A percentile compares a stretch with the other conserved stretches of the same genome.
These are phyloP conservation scores for Alternaria longipes DNA, from an alignment of 2,329 filamentous ascomycete species.

Conservation along the genomic window DNA sequence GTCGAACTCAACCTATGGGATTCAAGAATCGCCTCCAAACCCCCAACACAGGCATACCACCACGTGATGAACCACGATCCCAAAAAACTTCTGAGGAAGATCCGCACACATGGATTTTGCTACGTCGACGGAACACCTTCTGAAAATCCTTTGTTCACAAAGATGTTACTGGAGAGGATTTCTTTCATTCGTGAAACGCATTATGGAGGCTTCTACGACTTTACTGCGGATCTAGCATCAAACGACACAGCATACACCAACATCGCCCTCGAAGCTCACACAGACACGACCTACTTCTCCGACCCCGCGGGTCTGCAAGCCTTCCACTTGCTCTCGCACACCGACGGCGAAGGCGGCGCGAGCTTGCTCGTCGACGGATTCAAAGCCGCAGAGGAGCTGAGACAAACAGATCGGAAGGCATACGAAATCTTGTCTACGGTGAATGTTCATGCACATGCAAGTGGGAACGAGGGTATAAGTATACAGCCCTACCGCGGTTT, in stretches of 20 bases:
- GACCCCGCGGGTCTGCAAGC: conserved; percentile 91
- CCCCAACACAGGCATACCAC: conserved; percentile 58
- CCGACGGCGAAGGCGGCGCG: conserved; percentile 73
- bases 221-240: conserved; percentile 84
- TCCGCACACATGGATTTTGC: conserved; percentile 76
- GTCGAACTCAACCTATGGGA: conserved; percentile 53
- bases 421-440: conserved; percentile 67
- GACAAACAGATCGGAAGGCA: conserved; percentile 61
- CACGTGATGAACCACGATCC: conserved; percentile 33
- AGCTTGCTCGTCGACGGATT: conserved; percentile 90
- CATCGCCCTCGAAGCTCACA: conserved; percentile 82
- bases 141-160: conserved; percentile 64
- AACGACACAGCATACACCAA: conserved; percentile 94
- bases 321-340: conserved; percentile 89
- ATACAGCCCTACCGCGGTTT: conserved; percentile 76
- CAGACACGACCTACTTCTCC: conserved; percentile 95
- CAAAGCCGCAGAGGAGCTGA: conserved; percentile 70
- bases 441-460: conserved; percentile 79
- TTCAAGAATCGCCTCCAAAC: conserved; percentile 38
- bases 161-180: conserved; percentile 80
- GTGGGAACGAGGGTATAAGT: conserved; percentile 83
- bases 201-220: conserved; percentile 88
- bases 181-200: conserved; percentile 89
- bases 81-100: conserved; percentile 67
- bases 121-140: conserved; percentile 76